Evolutionary conservation across 1,284 basidiomycete genomes (phyloP), one percentile per base, ranked within the genome.

Genomic region (Mycosarcoma mackinlayi): DNA sequence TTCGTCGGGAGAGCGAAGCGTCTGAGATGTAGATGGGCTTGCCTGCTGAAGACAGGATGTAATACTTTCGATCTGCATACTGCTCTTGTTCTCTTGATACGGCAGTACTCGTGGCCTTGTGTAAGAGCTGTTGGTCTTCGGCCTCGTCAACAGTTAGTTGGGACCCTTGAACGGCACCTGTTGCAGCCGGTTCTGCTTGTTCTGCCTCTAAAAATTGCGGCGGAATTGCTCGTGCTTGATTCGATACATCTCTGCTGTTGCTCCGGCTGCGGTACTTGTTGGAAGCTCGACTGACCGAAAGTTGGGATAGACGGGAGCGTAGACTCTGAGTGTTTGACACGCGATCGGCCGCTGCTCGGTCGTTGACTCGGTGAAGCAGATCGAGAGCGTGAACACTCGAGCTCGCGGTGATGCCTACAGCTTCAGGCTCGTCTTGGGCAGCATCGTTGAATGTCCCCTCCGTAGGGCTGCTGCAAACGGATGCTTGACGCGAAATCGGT

Each of bases 1-100:
- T 41, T 19, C 49, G 55, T n/a, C 44, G 64, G 13, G 51, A 63
- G 8, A 57, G 58, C 23, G 51, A 72, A 18, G 60, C 49, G 38
- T 76, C 63, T 3, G 67, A 71, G 41, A 73, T 62, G 68, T 69
- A 79, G 61, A 79, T 72, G 7, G 75, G 75, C 52, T 78, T 78
- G 19, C 77, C 77, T 3, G 77, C 77, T 1, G 67, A 69, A 11
- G 68, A 77, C 28, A 78, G 57, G 44, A 78, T 70, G 53, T 64
- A 75, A 55, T 78, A 78, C 42, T 67, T 71, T 25, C 68, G 55
- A 51, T 62, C 52, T 6, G 69, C 58, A 19, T 55, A 74, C 13
- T 44, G 49, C 28, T 63, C 70, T 6, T 38, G 9, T 11, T 49
- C 42, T 1, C 2, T 14, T 14, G 24, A n/a, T 0, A 27, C 19